A percentile compares a stretch with the other conserved stretches of the same genome.
These are phyloP conservation scores for Deuterostichococcus epilithicus DNA, from an alignment of 139 green algal genomes.

Conservation along the genomic window DNA sequence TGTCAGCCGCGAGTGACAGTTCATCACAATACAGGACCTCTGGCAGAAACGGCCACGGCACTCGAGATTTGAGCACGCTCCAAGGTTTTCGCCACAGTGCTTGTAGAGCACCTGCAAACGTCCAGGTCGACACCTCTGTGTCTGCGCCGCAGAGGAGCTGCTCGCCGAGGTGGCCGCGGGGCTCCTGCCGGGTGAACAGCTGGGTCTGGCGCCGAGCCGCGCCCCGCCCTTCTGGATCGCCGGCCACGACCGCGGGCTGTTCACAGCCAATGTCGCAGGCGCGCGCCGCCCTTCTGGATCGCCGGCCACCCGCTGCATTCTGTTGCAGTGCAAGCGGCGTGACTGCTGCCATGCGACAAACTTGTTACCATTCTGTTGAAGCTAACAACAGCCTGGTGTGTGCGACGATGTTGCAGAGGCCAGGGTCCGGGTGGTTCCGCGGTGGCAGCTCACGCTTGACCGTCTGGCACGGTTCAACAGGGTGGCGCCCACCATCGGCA, in stretches of 20 bases:
- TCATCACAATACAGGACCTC: too few species aligned
- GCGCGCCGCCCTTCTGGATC: slow-evolving; percentile 1
- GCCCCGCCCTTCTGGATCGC: not conserved
- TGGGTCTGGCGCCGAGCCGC: slow-evolving; percentile 4
- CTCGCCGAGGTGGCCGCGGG: slow-evolving; percentile 14
- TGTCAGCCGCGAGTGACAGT: too few species aligned
- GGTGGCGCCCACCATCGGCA: slow-evolving; percentile 2
- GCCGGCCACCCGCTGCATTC: slow-evolving; percentile 5
- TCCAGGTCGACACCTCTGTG: too few species aligned
- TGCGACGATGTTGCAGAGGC: not conserved
- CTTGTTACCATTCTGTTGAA: not conserved
- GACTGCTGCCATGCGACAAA: not conserved
- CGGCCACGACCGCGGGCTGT: slow-evolving; percentile 10
- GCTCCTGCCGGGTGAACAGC: not conserved
- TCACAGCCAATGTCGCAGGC: slow-evolving; percentile 9
- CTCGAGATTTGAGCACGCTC: too few species aligned
- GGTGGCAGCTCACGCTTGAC: slow-evolving; percentile 8
- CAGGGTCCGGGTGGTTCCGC: not conserved
- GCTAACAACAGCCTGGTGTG: not conserved
- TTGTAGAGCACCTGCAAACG: too few species aligned
- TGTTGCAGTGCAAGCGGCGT: not conserved
- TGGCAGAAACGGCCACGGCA: too few species aligned
- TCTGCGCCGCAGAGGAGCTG: slow-evolving; percentile 22
- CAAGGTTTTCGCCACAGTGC: too few species aligned
- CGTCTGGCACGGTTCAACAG: slow-evolving; percentile 12